These are phyloP conservation scores for Cercospora canescens DNA, from an alignment of 2,329 filamentous ascomycete genomes.

Conservation along the genomic window DNA sequence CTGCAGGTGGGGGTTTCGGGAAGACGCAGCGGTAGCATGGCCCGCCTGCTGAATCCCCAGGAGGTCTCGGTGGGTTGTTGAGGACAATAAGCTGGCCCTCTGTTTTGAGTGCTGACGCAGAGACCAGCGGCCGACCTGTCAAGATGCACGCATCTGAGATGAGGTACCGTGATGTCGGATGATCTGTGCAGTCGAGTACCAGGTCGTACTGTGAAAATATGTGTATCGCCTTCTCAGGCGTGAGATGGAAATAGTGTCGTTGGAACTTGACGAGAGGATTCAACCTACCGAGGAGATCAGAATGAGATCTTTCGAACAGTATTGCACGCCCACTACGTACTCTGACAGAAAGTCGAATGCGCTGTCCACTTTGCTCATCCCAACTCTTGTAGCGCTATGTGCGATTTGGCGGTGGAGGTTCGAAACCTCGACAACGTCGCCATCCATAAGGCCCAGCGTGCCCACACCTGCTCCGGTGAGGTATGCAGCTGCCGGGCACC, in stretches of 20 bases:
- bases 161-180: conserved; percentile 85
- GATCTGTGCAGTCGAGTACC: conserved; percentile 93
- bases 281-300: conserved; percentile 41
- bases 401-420: conserved; percentile 92
- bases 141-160: conserved; percentile 89
- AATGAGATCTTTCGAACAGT: not conserved
- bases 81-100: conserved; percentile 89
- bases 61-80: conserved; percentile 71
- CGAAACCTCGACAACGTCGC: conserved; percentile 81
- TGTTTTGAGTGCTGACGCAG: conserved; percentile 82
- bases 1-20: conserved; percentile 79
- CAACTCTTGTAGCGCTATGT: conserved; percentile 70
- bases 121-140: conserved; percentile 75
- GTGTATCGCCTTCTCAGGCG: conserved; percentile 64
- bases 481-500: conserved; percentile 91
- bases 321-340: conserved; percentile 37
- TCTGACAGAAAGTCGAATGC: conserved; percentile 47
- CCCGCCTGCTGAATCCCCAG: conserved; percentile 61
- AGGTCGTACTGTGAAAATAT: conserved; percentile 75
- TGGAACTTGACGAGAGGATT: conserved; percentile 71
- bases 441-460: conserved; percentile 80
- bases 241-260: conserved; percentile 64
- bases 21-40: conserved; percentile 96
- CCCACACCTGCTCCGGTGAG: conserved; percentile 87
- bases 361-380: conserved; percentile 78